These are phyloP conservation scores for Cladophialophora immunda DNA, from an alignment of 2,329 filamentous ascomycete species.

Conservation along the genomic window DNA sequence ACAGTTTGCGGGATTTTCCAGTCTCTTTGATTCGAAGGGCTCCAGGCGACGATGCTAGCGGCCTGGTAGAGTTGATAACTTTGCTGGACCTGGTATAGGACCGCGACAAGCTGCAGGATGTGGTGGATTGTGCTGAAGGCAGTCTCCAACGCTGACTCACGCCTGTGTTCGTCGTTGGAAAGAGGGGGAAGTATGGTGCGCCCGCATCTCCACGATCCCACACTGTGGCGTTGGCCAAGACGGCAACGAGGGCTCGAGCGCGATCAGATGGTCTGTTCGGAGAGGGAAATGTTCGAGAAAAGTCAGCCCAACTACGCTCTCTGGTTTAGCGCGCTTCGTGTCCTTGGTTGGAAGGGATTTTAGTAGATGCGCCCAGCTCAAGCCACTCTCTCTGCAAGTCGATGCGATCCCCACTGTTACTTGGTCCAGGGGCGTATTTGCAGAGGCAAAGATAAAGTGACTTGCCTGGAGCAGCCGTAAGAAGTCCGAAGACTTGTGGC, in stretches of 20 bases:
- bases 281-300: constrained; percentile 21
- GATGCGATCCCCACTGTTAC: background rate
- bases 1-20: background rate
- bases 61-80: background rate
- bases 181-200: constrained; percentile 3
- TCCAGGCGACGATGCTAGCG: constrained; percentile 2
- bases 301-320: constrained; percentile 15
- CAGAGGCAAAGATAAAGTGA: background rate
- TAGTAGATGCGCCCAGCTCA: background rate
- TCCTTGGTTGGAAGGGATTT: background rate
- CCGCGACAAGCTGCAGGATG: background rate
- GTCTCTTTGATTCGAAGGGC: background rate
- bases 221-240: constrained; percentile 24
- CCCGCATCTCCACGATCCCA: constrained; percentile 27
- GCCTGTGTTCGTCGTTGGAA: background rate
- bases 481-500: constrained; percentile 15
- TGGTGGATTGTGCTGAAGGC: background rate
- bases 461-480: background rate
- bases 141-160: constrained; percentile 16
- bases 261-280: constrained; percentile 16
- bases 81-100: constrained; percentile 3
- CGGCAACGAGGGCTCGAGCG: constrained; percentile 1
- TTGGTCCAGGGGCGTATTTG: background rate
- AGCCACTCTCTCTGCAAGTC: background rate
- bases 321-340: background rate